Evolutionary conservation across 2,329 filamentous ascomycete species (phyloP).

Genomic region (Chrysosporium queenslandicum): DNA sequence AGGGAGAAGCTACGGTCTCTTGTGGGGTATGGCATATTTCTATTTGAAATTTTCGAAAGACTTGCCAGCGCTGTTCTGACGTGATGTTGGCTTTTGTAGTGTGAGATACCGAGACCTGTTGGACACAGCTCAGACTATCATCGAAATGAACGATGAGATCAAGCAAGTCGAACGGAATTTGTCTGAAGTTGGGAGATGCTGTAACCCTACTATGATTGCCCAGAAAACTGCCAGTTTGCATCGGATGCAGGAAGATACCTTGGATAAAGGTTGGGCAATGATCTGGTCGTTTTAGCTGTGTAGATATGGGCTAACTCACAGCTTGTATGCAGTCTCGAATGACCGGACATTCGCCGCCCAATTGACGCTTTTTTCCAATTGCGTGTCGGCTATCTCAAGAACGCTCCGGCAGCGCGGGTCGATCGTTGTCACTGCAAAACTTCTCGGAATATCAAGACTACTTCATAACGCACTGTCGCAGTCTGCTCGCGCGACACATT

Average conservation of each 20-base stretch:
- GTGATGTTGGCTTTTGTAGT: constrained; percentile 28
- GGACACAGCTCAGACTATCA: constrained; percentile 86
- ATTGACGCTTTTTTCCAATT: constrained; percentile 48
- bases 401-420: constrained; percentile 44
- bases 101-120: constrained; percentile 77
- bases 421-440: constrained; percentile 53
- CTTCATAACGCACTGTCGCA: constrained; percentile 63
- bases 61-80: background rate
- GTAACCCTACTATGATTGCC: constrained; percentile 61
- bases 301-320: constrained; percentile 12
- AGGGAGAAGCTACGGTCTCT: constrained; percentile 56
- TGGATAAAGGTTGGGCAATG: constrained; percentile 26
- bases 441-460: constrained; percentile 64
- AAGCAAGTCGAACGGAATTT: constrained; percentile 62
- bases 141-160: constrained; percentile 75
- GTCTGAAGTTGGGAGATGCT: constrained; percentile 61
- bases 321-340: constrained; percentile 26
- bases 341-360: constrained; percentile 43
- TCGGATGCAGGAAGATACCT: constrained; percentile 35
- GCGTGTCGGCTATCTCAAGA: constrained; percentile 44
- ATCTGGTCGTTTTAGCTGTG: background rate
- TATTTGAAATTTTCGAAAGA: background rate
- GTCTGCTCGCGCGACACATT: constrained; percentile 36
- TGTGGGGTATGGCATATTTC: constrained; percentile 46
- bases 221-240: constrained; percentile 52